phyloP scores from a whole-genome alignment of 2,329 filamentous ascomycete genomes.

The Fusarium anguioides region DNA sequence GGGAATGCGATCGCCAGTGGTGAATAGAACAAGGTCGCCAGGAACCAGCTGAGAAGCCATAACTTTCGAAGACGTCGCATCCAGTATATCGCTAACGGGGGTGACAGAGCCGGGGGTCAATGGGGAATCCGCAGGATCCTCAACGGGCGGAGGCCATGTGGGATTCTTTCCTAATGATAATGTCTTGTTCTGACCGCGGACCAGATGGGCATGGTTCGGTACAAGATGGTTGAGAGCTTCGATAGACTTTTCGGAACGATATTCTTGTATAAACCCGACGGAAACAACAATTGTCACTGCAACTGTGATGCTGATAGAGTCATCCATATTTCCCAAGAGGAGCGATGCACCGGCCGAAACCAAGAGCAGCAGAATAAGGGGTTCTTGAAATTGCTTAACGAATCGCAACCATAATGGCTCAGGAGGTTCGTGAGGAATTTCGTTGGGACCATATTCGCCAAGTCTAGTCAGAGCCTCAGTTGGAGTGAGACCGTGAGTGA shows the following conservation, averaged over 20 bases:
- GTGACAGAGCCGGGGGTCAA: conserved; percentile 62
- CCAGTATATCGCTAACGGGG: conserved; percentile 71
- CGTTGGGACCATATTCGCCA: conserved; percentile 86
- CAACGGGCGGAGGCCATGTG: conserved; percentile 61
- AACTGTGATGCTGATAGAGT: conserved; percentile 93
- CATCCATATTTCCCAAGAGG: conserved; percentile 91
- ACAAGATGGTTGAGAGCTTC: conserved; percentile 94
- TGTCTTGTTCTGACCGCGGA: conserved; percentile 67
- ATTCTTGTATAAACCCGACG: conserved; percentile 97
- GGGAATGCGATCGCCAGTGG: conserved; percentile 94
- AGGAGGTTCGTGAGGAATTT: conserved; percentile 91
- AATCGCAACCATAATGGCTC: conserved; percentile 97
- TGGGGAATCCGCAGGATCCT: conserved; percentile 58
- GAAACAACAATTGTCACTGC: conserved; percentile 97
- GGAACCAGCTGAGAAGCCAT: conserved; percentile 89
- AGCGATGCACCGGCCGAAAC: conserved; percentile 89
- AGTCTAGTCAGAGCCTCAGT: conserved; percentile 84
- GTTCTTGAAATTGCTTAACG: conserved; percentile 95
- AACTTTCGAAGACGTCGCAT: conserved; percentile 83
- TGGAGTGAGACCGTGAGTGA: conserved; percentile 82
- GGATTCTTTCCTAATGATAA: conserved; percentile 50
- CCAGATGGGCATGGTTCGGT: conserved; percentile 94
- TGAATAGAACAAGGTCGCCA: conserved; percentile 92
- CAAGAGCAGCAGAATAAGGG: conserved; percentile 90
- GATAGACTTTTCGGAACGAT: conserved; percentile 95